phyloP scores from a whole-genome alignment of 1,139 yeast species.

The Zygosaccharomyces pseudobailii region DNA sequence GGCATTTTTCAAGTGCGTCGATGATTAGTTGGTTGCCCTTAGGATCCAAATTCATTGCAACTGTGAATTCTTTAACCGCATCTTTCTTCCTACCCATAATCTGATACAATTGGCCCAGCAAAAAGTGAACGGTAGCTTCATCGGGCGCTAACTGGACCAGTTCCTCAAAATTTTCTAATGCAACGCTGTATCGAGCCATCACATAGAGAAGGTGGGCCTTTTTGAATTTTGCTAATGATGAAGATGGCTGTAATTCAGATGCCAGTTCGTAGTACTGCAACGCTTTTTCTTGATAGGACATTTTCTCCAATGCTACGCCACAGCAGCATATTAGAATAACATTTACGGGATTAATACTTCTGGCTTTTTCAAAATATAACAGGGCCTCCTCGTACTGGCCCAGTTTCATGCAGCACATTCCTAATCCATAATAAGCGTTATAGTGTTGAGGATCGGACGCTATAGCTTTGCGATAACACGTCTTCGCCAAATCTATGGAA shows the following conservation, averaged over 20 bases:
- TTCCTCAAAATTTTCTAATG: slow-evolving; percentile 68
- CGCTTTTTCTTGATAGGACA: slow-evolving; percentile 66
- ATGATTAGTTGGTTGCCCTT: slow-evolving; percentile 84
- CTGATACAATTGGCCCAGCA: slow-evolving; percentile 82
- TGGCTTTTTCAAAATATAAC: slow-evolving; percentile 81
- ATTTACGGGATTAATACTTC: slow-evolving; percentile 84
- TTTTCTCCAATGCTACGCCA: slow-evolving; percentile 86
- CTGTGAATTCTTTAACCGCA: slow-evolving; percentile 83
- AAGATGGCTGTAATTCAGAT: slow-evolving; percentile 74
- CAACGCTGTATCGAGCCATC: slow-evolving; percentile 65
- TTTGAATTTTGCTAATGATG: slow-evolving; percentile 83
- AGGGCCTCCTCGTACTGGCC: slow-evolving; percentile 86
- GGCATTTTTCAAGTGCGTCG: slow-evolving; percentile 65
- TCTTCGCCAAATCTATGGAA: slow-evolving; percentile 85
- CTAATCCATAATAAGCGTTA: slow-evolving; percentile 93
- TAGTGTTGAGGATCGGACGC: slow-evolving; percentile 78
- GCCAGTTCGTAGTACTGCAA: slow-evolving; percentile 81
- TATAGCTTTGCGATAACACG: slow-evolving; percentile 75
- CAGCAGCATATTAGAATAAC: slow-evolving; percentile 87
- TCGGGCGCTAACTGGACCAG: slow-evolving; percentile 80
- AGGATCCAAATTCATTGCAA: slow-evolving; percentile 88
- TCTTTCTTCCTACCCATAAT: slow-evolving; percentile 66
- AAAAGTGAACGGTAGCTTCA: slow-evolving; percentile 88
- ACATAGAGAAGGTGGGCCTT: slow-evolving; percentile 78
- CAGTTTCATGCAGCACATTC: slow-evolving; percentile 85